phyloP scores from a whole-genome alignment of 495 filamentous ascomycete genomes.

The Entonaema liquescens region DNA sequence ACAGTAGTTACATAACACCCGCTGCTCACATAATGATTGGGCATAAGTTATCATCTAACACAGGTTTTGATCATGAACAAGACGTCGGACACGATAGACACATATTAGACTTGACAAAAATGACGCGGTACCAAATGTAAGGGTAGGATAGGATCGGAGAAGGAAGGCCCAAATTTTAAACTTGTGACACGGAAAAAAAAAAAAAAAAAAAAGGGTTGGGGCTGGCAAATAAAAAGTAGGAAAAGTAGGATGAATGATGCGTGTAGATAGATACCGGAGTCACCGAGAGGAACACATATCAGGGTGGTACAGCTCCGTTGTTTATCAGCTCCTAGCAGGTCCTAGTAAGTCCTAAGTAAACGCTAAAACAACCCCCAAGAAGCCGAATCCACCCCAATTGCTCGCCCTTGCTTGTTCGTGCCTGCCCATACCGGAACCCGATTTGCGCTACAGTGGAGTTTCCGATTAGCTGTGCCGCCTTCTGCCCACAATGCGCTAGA shows the following conservation, averaged over 20 bases:
- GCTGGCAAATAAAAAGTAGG: not conserved
- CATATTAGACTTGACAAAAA: not conserved
- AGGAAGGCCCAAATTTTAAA: conserved; percentile 13
- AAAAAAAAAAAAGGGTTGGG: not conserved
- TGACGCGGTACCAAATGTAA: not conserved
- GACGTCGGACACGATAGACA: not conserved
- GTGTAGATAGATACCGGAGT: conserved; percentile 9
- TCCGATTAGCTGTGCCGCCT: conserved; percentile 33
- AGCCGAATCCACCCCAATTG: not conserved
- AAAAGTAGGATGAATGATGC: not conserved
- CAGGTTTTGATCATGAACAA: not conserved
- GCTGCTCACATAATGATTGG: not conserved
- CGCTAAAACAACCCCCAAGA: conserved; percentile 4
- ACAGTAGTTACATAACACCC: not conserved
- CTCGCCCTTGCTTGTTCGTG: not conserved
- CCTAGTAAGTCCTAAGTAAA: conserved; percentile 16
- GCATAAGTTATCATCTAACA: not conserved
- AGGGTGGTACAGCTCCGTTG: conserved; percentile 6
- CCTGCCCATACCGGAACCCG: conserved; percentile 19
- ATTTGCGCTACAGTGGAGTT: conserved; percentile 15
- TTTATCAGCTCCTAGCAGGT: not conserved
- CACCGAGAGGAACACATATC: conserved; percentile 24
- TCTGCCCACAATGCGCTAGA: conserved; percentile 16
- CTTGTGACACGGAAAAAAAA: not conserved
- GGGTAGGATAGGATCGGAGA: conserved; percentile 17